Evolutionary conservation across 163 green algal species (phyloP), one percentile per base, ranked within the genome.

Genomic region (Trebouxia gelatinosa): DNA sequence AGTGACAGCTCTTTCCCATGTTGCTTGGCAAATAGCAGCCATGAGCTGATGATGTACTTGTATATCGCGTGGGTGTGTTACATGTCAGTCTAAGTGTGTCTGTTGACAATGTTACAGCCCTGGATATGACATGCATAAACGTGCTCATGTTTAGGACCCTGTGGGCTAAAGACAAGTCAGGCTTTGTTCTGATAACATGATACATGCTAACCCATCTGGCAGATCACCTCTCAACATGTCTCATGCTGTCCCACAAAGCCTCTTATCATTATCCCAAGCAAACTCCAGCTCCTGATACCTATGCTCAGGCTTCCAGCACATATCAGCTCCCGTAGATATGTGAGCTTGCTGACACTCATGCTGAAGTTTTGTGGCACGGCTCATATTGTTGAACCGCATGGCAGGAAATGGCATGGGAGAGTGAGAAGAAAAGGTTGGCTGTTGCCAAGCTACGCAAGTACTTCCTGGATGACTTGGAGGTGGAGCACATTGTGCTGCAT

Each of bases 401-500:
- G 31, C 71, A 78, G 78, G 88, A 93, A 83, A 77, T 92, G 61
- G 82, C 80, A 29, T 94, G 85, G 80, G 89, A 93, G 32, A 88
- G 72, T 23, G 91, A 93, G 78, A 91, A 89, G 84, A 75, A 84
- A 57, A 34, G 77, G 3, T 38, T 93, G 38, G 80, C 81, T 11
- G 78, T 93, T 46, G 70, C 82, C 46, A 94, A 93, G 83, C 80
- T 95, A 19, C 78, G 85, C 34, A 57, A 62, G n/a, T 81, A 82
- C 61, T 95, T 91, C 81, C 80, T 94, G n/a, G 89, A 91, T 59
- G 35, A 84, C n/a, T 59, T 91, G 23, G 87, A 91, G 78, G 82
- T 91, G 7, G 87, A 91, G 70, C 70, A 85, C 37, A 87, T 91
- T 26, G 82, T 82, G 35, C 80, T 95, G 77, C 78, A 80, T 5